Evolutionary conservation across 202 grass and related monocot genomes (phyloP), one percentile per base, ranked within the genome.

Genomic region (Carex sylvatica): DNA sequence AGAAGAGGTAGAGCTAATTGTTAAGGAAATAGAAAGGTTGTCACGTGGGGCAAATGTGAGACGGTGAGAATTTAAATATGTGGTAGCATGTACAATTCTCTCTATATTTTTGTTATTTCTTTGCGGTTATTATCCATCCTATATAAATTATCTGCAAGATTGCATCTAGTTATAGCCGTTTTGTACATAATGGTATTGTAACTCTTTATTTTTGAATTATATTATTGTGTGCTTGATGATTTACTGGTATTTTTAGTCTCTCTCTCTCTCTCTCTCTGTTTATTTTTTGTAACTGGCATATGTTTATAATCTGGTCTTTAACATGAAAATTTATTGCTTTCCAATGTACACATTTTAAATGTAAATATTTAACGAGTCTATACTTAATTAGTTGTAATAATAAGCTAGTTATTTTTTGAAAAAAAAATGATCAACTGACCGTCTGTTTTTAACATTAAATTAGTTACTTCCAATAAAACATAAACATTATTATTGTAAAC

Each of bases 11-110:
- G 89, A 95, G 61, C 63, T 96, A 64, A 81, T 99, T 53, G 80
- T 96, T 49, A 89, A 93, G 67, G 89, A 99, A 83, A 95, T 99
- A 6, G 85, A 90, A 86, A 92, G 88, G 84, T 68, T 99, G 1
- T 58, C 83, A 35, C 88, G 70, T 15, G 83, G 87, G 23, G 31
- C 22, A 65, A 60, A 83, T 15, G 0, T 18, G 31, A 87, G 74
- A 56, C 49, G 15, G 13, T 64, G 44, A 86, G 46, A 47, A 28
- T n/a, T n/a, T 56, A 81, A 19, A 60, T 80, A 19, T 3, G 42
- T 51, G 82, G 26, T 69, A 74, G 20, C 7, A 2, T 70, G 33
- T 56, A 80, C 42, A 62, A 85, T 60, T 59, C 56, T 80, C 19
- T 51, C 26, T 46, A 58, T 46, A 82, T 75, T 60, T 59, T 61